Evolutionary conservation across 108 stramenopile species (phyloP), one percentile per base, ranked within the genome.

Genomic region (Cyclostephanos tholiformis): DNA sequence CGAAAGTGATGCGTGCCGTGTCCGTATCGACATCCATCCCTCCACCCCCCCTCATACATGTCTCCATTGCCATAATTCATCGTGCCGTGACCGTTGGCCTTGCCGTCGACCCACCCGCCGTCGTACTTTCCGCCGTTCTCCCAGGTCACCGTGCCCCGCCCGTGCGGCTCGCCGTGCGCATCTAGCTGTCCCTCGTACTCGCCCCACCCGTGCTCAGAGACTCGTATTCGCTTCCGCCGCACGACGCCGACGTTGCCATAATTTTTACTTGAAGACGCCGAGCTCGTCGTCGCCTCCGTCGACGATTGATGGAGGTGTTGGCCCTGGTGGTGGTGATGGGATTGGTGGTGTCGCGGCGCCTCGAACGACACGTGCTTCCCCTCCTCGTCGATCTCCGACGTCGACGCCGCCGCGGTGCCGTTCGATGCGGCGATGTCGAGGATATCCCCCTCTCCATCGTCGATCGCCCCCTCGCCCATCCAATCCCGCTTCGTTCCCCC

Each of bases 71-170:
- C 69, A 49, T 81, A 86, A 51, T 77, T 51, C 79, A 82, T 86
- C 11, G 82, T 57, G 10, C 85, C 85, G 63, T 44, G 60, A 3
- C 85, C 85, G 59, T 83, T 76, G 35, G 83, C 80, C 50, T 81
- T 83, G 4, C 85, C 85, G 50, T 86, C 79, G 26, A 76, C 55
- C 85, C 85, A 86, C 39, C 83, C 82, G n/a, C 85, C 85, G 30
- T 61, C 75, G 70, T 86, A 86, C 48, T 70, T 77, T 3, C 83
- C 85, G 16, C 85, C 85, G 38, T 86, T 80, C 44, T 75, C 81
- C 85, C 82, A 84, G 0, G 76, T 72, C 10, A 86, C 69, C 0
- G 61, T 64, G 6, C 85, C 85, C 27, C 69, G 50, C 1, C 85
- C 85, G 17, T 80, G 76, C 12, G 79, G 79, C 20, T 80, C 79